Evolutionary conservation across 345 rosid genomes (phyloP).

Genomic region (Punica granatum): DNA sequence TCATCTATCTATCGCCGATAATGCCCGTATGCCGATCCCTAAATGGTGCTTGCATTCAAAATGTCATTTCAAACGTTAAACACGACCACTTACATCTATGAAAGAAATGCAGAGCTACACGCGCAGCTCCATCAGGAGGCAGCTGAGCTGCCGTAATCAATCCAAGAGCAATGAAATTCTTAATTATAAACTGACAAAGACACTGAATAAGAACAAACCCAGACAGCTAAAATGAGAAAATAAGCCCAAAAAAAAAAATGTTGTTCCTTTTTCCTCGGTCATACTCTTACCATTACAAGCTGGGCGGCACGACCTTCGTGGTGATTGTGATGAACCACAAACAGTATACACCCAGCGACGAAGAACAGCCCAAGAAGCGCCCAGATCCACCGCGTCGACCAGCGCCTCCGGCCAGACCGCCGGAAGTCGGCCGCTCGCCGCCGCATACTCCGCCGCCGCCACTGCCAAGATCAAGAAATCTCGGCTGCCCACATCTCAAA

Average conservation of each 20-base stretch:
- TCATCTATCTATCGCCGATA: not conserved
- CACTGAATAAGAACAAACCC: not conserved
- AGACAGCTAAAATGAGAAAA: not conserved
- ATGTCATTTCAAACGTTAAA: not conserved
- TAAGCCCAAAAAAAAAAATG: not conserved
- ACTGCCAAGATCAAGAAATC: not conserved
- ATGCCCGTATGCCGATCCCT: not conserved
- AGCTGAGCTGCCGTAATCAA: not conserved
- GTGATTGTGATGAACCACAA: slow-evolving; percentile 70
- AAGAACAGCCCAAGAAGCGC: slow-evolving; percentile 52
- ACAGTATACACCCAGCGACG: slow-evolving; percentile 62
- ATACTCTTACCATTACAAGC: slow-evolving; percentile 29
- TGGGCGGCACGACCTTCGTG: slow-evolving; percentile 47
- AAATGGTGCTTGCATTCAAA: not conserved
- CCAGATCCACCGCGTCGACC: slow-evolving; percentile 67
- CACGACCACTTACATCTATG: too few relatives aligned
- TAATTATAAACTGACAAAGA: not conserved
- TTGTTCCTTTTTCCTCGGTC: not conserved
- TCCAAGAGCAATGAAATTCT: not conserved
- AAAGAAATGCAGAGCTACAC: not conserved
- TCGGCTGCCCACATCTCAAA: not conserved
- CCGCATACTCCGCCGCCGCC: slow-evolving; percentile 46
- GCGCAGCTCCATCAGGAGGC: not conserved
- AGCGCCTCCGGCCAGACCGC: slow-evolving; percentile 82
- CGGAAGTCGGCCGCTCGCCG: slow-evolving; percentile 88